Conservation (phyloP, 768 basidiomycete species). For the Boletus reticulatus region DNA sequence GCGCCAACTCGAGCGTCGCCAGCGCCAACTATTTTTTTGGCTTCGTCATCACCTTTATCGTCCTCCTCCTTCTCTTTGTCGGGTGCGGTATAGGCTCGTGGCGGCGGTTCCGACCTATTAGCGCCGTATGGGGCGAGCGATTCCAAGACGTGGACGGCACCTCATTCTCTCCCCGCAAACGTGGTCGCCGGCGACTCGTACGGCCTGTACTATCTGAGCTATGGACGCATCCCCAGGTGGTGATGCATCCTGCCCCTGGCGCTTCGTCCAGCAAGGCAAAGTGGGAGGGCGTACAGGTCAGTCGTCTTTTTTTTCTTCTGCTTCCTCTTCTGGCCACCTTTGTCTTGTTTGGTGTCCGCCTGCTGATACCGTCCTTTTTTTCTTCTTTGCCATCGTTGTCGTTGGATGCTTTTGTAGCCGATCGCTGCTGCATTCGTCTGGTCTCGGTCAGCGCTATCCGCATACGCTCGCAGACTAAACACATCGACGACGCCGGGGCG, state of each 20-base stretch:
- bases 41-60: constrained; percentile 33
- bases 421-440: constrained; percentile 21
- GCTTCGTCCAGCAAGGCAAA: not conserved
- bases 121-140: constrained; percentile 19
- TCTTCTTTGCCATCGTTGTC: no score
- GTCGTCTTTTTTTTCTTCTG: not conserved
- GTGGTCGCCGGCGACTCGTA: constrained; percentile 16
- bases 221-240: constrained; percentile 11
- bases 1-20: constrained; percentile 1
- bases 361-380: not conserved
- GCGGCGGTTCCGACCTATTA: constrained; percentile 31
- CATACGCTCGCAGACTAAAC: not conserved
- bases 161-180: constrained; percentile 3
- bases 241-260: not conserved
- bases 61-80: constrained; percentile 46
- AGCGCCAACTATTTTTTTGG: constrained; percentile 33
- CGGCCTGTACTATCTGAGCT: constrained; percentile 20
- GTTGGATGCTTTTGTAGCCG: constrained; percentile 10
- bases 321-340: no score
- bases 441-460: constrained; percentile 8
- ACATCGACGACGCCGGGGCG: not conserved
- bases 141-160: constrained; percentile 15
- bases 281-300: constrained; percentile 25
- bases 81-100: constrained; percentile 50
- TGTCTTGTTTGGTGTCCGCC: no score